Evolutionary conservation across 805 yeast genomes (phyloP).

Genomic region (Monosporozyma siamensis): DNA sequence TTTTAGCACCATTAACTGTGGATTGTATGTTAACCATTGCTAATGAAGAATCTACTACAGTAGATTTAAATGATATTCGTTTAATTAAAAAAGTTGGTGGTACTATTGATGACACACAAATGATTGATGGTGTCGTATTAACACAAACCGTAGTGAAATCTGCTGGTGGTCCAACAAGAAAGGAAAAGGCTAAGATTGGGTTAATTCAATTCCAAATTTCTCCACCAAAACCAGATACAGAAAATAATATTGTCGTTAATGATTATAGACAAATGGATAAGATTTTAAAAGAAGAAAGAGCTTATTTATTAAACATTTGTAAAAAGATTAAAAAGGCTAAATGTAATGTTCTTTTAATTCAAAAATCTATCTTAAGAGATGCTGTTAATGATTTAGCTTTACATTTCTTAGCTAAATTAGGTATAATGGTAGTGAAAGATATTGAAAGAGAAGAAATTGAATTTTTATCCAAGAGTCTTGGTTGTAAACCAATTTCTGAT

Average conservation of each 20-base stretch:
- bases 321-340: slow-evolving; percentile 94
- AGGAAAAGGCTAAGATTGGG: slow-evolving; percentile 89
- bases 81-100: slow-evolving; percentile 93
- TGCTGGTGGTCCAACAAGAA: slow-evolving; percentile 92
- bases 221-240: slow-evolving; percentile 97
- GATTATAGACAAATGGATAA: slow-evolving; percentile 99
- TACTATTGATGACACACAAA: slow-evolving; percentile 91
- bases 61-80: slow-evolving; percentile 81
- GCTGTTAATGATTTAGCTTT: slow-evolving; percentile 91
- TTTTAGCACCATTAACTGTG: slow-evolving; percentile 88
- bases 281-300: slow-evolving; percentile 94
- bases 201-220: slow-evolving; percentile 89
- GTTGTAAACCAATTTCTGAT: slow-evolving; percentile 95
- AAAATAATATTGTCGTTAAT: slow-evolving; percentile 91
- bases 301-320: slow-evolving; percentile 87
- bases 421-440: slow-evolving; percentile 90
- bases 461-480: slow-evolving; percentile 70
- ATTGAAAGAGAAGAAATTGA: slow-evolving; percentile 95
- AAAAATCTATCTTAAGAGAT: slow-evolving; percentile 87
- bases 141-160: slow-evolving; percentile 81
- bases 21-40: slow-evolving; percentile 81
- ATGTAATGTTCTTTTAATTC: slow-evolving; percentile 85
- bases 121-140: slow-evolving; percentile 86
- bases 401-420: slow-evolving; percentile 87
- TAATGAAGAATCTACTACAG: slow-evolving; percentile 50